phyloP scores from a whole-genome alignment of 2,329 filamentous ascomycete species.

The Aureobasidium pullulans region DNA sequence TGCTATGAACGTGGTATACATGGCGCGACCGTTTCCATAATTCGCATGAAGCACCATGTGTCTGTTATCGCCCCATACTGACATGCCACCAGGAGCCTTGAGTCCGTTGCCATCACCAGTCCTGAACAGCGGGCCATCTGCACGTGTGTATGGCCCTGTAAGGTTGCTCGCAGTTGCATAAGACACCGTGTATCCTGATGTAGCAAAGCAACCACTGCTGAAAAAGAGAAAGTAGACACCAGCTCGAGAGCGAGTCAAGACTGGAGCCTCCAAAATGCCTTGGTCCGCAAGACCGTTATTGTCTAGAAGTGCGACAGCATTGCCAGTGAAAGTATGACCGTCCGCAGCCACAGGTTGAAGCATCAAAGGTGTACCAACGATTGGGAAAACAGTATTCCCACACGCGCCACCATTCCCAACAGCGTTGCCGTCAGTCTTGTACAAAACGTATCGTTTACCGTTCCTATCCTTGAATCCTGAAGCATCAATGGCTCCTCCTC shows the following conservation, averaged over 20 bases:
- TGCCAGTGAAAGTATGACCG: conserved; percentile 24
- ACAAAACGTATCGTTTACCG: conserved; percentile 24
- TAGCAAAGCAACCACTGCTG: conserved; percentile 21
- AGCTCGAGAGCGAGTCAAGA: conserved; percentile 21
- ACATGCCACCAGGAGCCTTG: conserved; percentile 26
- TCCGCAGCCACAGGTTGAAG: conserved; percentile 26
- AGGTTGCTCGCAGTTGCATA: conserved; percentile 23
- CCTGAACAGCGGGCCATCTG: conserved; percentile 19
- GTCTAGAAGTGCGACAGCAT: conserved; percentile 23
- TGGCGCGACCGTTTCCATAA: conserved; percentile 16
- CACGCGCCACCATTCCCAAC: conserved; percentile 24
- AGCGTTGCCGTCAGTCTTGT: conserved; percentile 26
- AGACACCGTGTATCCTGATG: conserved; percentile 21
- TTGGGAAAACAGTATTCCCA: conserved; percentile 23
- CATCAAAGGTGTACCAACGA: conserved; percentile 26
- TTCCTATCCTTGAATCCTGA: conserved; percentile 22
- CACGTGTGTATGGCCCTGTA: conserved; percentile 21
- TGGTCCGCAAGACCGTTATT: conserved; percentile 24
- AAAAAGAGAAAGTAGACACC: conserved; percentile 25
- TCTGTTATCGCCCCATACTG: conserved; percentile 22
- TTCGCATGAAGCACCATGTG: conserved; percentile 29
- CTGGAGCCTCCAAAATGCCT: conserved; percentile 28
- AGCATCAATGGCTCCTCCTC: conserved; percentile 27
- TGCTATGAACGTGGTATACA: conserved; percentile 16
- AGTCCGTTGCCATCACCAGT: conserved; percentile 23